Conservation (phyloP, 2,329 filamentous ascomycete genomes). For the Beauveria asiatica region DNA sequence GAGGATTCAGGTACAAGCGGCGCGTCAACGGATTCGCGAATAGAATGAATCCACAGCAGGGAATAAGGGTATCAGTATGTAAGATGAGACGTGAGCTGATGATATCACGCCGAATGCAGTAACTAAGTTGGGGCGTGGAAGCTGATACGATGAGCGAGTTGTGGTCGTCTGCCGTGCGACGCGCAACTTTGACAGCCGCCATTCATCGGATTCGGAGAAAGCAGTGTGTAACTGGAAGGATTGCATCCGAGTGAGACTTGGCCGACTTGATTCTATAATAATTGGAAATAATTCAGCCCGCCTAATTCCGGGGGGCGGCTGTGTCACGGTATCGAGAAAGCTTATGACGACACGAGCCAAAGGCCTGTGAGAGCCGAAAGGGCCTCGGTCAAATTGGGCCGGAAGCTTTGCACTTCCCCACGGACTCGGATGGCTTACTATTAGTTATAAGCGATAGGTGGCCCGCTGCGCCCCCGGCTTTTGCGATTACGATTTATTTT, state of each 20-base stretch:
- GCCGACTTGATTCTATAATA: too few species aligned
- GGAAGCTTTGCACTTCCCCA: neutral
- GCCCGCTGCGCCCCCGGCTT: neutral
- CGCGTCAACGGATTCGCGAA: neutral
- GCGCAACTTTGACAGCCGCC: neutral
- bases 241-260: neutral
- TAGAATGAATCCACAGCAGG: neutral
- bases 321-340: neutral
- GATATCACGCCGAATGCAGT: neutral
- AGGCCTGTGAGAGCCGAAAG: conserved; percentile 6
- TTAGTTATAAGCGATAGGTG: conserved; percentile 8
- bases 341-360: conserved; percentile 4
- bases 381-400: conserved; percentile 5
- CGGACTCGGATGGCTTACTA: conserved; percentile 1
- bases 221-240: neutral
- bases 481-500: neutral
- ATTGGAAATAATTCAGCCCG: neutral
- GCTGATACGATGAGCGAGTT: neutral
- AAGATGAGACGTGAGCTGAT: neutral
- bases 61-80: neutral
- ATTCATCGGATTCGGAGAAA: neutral
- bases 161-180: neutral
- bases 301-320: neutral
- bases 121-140: neutral
- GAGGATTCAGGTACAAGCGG: neutral